Evolutionary conservation across 129 eudicot genomes (phyloP).

Genomic region (Saposhnikovia divaricata): DNA sequence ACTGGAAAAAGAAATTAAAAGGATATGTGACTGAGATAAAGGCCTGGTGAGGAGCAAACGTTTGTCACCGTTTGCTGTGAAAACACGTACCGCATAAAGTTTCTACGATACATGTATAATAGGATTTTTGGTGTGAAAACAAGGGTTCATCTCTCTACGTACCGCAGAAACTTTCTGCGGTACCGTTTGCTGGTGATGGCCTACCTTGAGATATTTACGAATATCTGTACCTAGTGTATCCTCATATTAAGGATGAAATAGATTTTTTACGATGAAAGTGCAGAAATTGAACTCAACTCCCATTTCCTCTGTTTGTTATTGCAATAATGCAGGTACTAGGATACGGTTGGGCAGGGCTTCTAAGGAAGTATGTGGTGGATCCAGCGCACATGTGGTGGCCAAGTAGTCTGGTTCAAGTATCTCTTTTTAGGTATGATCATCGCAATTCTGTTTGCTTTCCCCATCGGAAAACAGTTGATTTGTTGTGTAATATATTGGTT

Average conservation of each 20-base stretch:
- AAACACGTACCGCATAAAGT: too few species aligned
- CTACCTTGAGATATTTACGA: too few species aligned
- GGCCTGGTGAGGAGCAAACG: too few species aligned
- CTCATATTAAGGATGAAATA: background rate
- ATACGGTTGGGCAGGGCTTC: slow-evolving; percentile 37
- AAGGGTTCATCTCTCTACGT: too few species aligned
- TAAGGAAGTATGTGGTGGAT: slow-evolving; percentile 23
- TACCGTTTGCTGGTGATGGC: too few species aligned
- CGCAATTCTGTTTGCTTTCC: background rate
- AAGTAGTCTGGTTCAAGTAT: slow-evolving; percentile 20
- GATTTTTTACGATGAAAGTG: background rate
- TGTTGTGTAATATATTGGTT: background rate
- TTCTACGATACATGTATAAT: too few species aligned
- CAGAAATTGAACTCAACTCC: background rate
- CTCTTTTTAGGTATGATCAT: slow-evolving; percentile 20
- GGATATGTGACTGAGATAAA: background rate
- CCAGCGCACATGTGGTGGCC: slow-evolving; percentile 45
- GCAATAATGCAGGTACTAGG: slow-evolving; percentile 23
- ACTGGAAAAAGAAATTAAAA: too few species aligned
- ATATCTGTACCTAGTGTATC: too few species aligned
- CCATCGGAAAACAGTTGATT: background rate
- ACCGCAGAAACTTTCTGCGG: too few species aligned
- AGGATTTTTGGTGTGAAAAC: too few species aligned
- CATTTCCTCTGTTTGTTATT: background rate
- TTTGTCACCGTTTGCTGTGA: too few species aligned